These are phyloP conservation scores for Scenedesmus sp. DNA, from an alignment of 163 green algal genomes.

Conservation along the genomic window DNA sequence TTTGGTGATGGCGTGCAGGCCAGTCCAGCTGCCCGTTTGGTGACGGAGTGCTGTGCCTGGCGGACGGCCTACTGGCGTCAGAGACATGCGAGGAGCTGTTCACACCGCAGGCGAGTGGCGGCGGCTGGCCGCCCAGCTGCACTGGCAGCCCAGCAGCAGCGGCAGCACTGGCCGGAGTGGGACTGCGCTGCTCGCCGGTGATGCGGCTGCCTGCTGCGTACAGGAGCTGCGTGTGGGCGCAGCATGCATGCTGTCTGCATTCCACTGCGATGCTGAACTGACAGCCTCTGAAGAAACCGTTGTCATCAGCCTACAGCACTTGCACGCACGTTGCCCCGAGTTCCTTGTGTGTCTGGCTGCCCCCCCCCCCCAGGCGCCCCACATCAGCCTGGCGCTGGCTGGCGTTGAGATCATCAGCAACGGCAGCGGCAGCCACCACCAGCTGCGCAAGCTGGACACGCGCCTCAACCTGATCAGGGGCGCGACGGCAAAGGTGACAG, in stretches of 20 bases:
- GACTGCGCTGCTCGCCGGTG: neutral
- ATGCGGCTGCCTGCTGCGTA: neutral
- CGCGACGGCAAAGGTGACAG: slow-evolving; percentile 84
- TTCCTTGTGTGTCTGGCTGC: too few species aligned
- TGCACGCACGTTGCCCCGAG: too few species aligned
- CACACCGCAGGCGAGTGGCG: slow-evolving; percentile 78
- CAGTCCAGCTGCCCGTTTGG: slow-evolving; percentile 82
- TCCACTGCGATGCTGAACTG: too few species aligned
- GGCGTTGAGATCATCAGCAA: slow-evolving; percentile 97
- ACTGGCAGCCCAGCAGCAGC: too few species aligned
- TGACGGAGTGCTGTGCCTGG: slow-evolving; percentile 78
- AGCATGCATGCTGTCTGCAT: neutral
- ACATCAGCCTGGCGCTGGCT: slow-evolving; percentile 71
- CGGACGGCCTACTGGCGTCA: slow-evolving; percentile 70
- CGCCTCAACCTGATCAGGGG: slow-evolving; percentile 92
- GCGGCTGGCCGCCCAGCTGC: neutral
- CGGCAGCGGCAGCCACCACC: slow-evolving; percentile 95
- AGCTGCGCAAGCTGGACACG: slow-evolving; percentile 94
- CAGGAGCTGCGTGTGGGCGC: neutral
- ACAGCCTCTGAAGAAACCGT: too few species aligned
- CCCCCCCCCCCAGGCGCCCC: slow-evolving; percentile 61
- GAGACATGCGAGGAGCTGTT: slow-evolving; percentile 99
- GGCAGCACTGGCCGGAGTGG: neutral
- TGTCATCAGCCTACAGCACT: too few species aligned
- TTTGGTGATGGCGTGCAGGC: too few species aligned